Evolutionary conservation across 2,329 filamentous ascomycete genomes (phyloP).

Genomic region (Ophiostoma perfectum): DNA sequence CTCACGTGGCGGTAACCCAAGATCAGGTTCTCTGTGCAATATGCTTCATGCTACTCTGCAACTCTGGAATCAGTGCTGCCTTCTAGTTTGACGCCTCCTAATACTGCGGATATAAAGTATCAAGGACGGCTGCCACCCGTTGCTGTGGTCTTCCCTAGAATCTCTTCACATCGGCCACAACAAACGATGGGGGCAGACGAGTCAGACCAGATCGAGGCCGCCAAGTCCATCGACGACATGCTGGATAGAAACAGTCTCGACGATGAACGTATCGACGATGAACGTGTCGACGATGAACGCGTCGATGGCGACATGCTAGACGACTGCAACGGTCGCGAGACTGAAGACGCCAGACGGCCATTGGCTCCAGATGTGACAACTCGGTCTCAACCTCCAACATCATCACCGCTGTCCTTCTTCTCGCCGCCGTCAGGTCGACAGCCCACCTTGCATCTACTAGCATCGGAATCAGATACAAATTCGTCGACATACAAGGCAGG

Average conservation of each 20-base stretch:
- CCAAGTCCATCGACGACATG: not conserved
- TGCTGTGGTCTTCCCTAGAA: too few relatives aligned
- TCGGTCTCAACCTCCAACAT: not conserved
- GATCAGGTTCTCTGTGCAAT: not conserved
- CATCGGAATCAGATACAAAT: not conserved
- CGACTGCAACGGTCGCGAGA: not conserved
- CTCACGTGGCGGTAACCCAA: constrained; percentile 1
- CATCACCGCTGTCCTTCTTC: not conserved
- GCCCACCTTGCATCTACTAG: not conserved
- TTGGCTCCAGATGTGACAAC: not conserved
- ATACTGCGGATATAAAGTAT: too few relatives aligned
- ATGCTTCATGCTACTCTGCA: too few relatives aligned
- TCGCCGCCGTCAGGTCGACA: not conserved
- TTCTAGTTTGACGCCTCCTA: too few relatives aligned
- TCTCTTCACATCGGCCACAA: not conserved
- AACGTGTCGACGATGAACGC: not conserved
- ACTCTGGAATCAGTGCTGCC: too few relatives aligned
- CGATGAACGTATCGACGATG: not conserved
- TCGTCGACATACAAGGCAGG: not conserved
- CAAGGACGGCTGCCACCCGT: too few relatives aligned
- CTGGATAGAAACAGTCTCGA: not conserved
- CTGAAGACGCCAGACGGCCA: not conserved
- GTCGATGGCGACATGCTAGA: not conserved
- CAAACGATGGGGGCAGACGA: not conserved
- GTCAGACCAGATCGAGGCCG: not conserved